Base-by-base conservation (phyloP, 2,329 filamentous ascomycete genomes). In the Sarocladium strictum region DNA sequence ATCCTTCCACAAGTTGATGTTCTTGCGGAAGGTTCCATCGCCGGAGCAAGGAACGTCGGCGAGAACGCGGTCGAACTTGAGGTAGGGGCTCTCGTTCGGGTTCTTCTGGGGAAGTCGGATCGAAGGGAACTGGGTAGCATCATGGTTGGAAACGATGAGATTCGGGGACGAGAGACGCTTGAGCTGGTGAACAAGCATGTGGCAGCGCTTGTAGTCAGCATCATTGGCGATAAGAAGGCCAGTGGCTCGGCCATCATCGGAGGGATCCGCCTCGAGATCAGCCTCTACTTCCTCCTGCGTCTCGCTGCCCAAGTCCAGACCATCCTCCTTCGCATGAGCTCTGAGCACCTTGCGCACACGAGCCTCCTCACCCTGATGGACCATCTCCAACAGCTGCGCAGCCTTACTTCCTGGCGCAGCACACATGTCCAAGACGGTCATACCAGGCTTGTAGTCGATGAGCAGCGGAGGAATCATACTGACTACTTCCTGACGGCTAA, bases 391-490 rank as follows among this genome's bases (percentile, higher is more conserved):
- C 55, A 99, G 75, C 75, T 99, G 94, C 3, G 91, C 90, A 12
- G 94, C 92, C 78, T 99, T 99, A 77, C 93, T 97, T 57, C 94
- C 94, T 1, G 94, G 94, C 1, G 94, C 94, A 57, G 94, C 94
- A 72, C 94, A 99, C 76, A 99, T 86, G 70, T 99, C 94, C 62
- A 99, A 75, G 10, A 97, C 92, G 1, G 87, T 88, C 86, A 97
- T 96, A 53, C 92, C 90, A 3, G 94, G 92, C 62, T 84, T 84
- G 52, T 97, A 79, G 65, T 97, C 92, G 77, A 99, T 88, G 63
- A 97, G 78, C 62, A 97, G 80, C 24, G 94, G 94, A 24, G 94
- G 94, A 59, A 99, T 97, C 94, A 99, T 99, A 76, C 90, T 96
- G 65, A 99, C 94, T 43, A 96, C 87, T 74, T 99, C 94, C 72